A percentile compares a stretch with the other conserved stretches of the same genome.
Conservation (phyloP, 257 asterid genomes). For the Solanum piurae region DNA sequence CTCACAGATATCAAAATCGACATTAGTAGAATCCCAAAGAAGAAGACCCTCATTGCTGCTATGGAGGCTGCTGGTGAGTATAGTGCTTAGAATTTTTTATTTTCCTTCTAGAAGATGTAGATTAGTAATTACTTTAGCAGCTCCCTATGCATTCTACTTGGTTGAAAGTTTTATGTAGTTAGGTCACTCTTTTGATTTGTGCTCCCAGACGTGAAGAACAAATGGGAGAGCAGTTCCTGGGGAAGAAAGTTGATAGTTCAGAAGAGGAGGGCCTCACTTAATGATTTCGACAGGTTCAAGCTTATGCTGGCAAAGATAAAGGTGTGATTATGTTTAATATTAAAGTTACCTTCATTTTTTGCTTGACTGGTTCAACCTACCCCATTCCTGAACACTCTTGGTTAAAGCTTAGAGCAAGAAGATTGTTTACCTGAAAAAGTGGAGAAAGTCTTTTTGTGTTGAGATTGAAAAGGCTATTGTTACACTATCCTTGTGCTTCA, state of each 20-base stretch:
- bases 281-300: conserved; percentile 22
- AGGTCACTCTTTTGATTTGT: background rate
- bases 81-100: background rate
- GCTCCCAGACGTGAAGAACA: conserved; percentile 11
- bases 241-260: conserved; percentile 17
- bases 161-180: background rate
- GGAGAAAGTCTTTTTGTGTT: too few species aligned
- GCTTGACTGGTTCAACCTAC: background rate
- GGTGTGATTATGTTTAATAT: background rate
- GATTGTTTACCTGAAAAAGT: background rate
- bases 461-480: background rate
- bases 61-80: conserved; percentile 22
- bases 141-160: background rate
- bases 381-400: background rate
- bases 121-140: background rate
- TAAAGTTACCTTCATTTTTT: background rate
- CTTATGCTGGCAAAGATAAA: conserved; percentile 21
- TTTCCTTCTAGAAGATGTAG: background rate
- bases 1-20: conserved; percentile 19
- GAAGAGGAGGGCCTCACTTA: conserved; percentile 17
- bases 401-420: background rate
- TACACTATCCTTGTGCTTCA: background rate
- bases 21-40: conserved; percentile 12
- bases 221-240: conserved; percentile 25
- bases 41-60: conserved; percentile 17